Conservation (phyloP, 257 asterid genomes). For the Solanum verrucosum region DNA sequence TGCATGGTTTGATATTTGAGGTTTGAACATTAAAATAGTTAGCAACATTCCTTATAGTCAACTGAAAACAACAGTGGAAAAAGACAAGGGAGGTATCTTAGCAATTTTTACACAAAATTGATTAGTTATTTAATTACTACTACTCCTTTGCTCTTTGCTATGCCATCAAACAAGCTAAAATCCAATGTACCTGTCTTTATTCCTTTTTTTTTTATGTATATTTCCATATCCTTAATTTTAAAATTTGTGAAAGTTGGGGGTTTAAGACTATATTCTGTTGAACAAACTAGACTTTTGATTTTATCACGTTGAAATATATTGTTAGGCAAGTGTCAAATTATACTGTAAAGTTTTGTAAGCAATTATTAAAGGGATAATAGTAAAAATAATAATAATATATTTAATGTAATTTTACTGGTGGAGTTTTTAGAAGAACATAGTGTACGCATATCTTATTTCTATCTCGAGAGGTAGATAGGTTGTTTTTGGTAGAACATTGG, state of each 20-base stretch:
- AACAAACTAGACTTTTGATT: neutral
- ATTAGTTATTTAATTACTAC: neutral
- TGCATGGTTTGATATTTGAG: neutral
- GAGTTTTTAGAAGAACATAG: neutral
- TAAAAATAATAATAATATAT: neutral
- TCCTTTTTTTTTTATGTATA: no score
- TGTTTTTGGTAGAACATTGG: neutral
- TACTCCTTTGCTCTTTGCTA: neutral
- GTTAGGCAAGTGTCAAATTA: neutral
- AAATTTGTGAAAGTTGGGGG: neutral
- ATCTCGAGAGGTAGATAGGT: no score
- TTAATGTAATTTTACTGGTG: no score
- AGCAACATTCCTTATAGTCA: neutral
- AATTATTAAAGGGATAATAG: neutral
- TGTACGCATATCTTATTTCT: no score
- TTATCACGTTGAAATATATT: neutral
- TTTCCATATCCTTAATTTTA: neutral
- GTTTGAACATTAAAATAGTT: neutral
- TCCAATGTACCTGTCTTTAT: neutral
- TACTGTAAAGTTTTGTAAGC: neutral
- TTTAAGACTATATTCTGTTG: neutral
- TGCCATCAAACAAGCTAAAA: neutral
- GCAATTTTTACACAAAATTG: neutral
- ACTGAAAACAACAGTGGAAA: neutral
- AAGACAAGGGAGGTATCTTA: neutral